phyloP scores from a whole-genome alignment of 805 yeast genomes.

The Groenewaldozyma tartarivorans region DNA sequence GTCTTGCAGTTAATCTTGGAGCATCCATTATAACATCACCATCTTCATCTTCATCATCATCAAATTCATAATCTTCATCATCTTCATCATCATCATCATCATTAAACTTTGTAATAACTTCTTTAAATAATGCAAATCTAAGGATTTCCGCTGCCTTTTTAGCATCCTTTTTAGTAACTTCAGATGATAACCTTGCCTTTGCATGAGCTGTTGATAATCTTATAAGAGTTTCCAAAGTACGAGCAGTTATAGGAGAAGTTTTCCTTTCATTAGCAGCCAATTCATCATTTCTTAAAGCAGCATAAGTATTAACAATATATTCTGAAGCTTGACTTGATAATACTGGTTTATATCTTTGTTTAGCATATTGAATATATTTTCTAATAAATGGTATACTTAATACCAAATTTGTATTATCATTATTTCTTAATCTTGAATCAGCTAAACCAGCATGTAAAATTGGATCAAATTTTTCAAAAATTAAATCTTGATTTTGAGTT shows the following conservation, averaged over 20 bases:
- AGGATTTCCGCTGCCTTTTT: slow-evolving; percentile 75
- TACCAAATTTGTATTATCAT: slow-evolving; percentile 32
- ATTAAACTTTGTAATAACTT: slow-evolving; percentile 43
- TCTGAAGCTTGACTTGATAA: slow-evolving; percentile 69
- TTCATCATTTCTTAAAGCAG: slow-evolving; percentile 74
- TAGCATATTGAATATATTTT: slow-evolving; percentile 90
- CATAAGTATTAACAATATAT: slow-evolving; percentile 69
- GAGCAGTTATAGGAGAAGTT: slow-evolving; percentile 95
- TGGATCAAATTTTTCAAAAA: slow-evolving; percentile 80
- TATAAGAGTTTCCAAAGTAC: slow-evolving; percentile 91
- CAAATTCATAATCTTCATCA: slow-evolving; percentile 46
- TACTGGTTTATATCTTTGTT: slow-evolving; percentile 74
- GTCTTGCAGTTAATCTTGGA: slow-evolving; percentile 17
- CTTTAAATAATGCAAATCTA: slow-evolving; percentile 79
- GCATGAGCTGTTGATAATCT: slow-evolving; percentile 96
- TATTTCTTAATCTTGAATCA: slow-evolving; percentile 22
- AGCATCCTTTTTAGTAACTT: slow-evolving; percentile 71
- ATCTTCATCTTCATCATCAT: slow-evolving; percentile 49
- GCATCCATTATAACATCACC: slow-evolving; percentile 37
- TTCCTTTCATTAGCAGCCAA: slow-evolving; percentile 33
- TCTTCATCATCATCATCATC: slow-evolving; percentile 35
- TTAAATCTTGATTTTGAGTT: slow-evolving; percentile 36
- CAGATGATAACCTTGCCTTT: slow-evolving; percentile 75
- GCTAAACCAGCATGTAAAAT: slow-evolving; percentile 72
- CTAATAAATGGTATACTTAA: slow-evolving; percentile 78